phyloP scores from a whole-genome alignment of 2,329 filamentous ascomycete genomes.

The Xylariaceae sp. region DNA sequence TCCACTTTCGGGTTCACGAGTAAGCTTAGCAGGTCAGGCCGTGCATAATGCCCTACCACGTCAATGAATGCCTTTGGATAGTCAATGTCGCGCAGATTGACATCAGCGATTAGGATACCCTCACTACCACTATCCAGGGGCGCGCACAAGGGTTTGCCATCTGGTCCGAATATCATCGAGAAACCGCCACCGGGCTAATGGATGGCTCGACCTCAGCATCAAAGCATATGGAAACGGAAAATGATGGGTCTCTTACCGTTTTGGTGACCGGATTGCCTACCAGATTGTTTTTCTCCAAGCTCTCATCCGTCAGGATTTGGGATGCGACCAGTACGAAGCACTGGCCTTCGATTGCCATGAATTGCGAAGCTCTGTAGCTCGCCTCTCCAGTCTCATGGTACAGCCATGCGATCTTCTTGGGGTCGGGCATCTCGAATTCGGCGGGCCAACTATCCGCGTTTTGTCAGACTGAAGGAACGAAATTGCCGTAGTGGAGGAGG shows the following conservation, averaged over 20 bases:
- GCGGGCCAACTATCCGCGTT: conserved; percentile 29
- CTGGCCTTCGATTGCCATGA: conserved; percentile 41
- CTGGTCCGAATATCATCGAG: conserved; percentile 47
- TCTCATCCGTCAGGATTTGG: conserved; percentile 38
- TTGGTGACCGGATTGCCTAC: conserved; percentile 35
- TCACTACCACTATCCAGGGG: conserved; percentile 38
- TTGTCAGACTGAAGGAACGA: conserved; percentile 15
- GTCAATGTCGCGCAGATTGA: conserved; percentile 43
- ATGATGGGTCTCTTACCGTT: conserved; percentile 24
- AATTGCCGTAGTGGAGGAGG: neutral
- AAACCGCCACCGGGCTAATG: conserved; percentile 40
- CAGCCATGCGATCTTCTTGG: conserved; percentile 33
- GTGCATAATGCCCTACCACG: conserved; percentile 35
- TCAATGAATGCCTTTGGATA: conserved; percentile 38
- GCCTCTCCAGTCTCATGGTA: conserved; percentile 35
- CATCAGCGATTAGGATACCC: conserved; percentile 46
- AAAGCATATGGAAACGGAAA: neutral
- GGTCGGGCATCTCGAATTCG: conserved; percentile 34
- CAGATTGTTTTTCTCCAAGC: conserved; percentile 37
- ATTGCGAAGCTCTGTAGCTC: conserved; percentile 34
- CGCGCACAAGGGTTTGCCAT: conserved; percentile 43
- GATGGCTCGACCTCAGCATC: conserved; percentile 5
- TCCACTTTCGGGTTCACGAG: conserved; percentile 34
- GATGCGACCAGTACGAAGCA: conserved; percentile 39
- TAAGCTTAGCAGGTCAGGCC: conserved; percentile 39